phyloP scores from a whole-genome alignment of 163 green algal species.

The Scenedesmus sp. region DNA sequence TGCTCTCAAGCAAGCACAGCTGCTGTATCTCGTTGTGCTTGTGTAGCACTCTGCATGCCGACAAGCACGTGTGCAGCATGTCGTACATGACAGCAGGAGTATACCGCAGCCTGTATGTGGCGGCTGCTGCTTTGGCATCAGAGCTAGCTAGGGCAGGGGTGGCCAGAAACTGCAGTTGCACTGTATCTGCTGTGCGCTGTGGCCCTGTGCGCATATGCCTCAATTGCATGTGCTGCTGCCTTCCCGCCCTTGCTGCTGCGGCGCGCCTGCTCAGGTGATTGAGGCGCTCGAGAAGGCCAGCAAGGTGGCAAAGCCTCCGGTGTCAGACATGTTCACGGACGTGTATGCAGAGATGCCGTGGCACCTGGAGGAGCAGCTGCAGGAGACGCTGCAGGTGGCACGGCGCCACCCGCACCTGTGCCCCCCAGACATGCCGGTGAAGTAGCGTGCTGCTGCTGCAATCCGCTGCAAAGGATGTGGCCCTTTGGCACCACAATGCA shows the following conservation, averaged over 20 bases:
- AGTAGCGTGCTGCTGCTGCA: not conserved
- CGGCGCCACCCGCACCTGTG: constrained; percentile 55
- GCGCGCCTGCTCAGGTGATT: constrained; percentile 74
- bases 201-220: not conserved
- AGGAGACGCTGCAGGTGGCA: constrained; percentile 64
- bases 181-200: not conserved
- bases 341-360: constrained; percentile 85
- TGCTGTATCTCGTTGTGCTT: too few relatives aligned
- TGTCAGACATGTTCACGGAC: constrained; percentile 89
- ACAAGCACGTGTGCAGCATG: not conserved
- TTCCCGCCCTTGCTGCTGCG: constrained; percentile 17
- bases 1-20: too few relatives aligned
- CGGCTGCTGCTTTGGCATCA: too few relatives aligned
- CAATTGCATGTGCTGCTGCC: not conserved
- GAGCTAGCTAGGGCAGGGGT: too few relatives aligned
- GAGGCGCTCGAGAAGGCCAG: constrained; percentile 82
- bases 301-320: constrained; percentile 77
- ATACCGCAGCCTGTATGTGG: too few relatives aligned
- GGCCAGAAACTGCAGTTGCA: too few relatives aligned
- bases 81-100: too few relatives aligned
- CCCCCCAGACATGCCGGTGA: constrained; percentile 49
- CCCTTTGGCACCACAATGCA: too few relatives aligned
- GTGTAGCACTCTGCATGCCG: too few relatives aligned
- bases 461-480: too few relatives aligned
- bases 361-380: constrained; percentile 78